Evolutionary conservation across 164 flowering plant species (phyloP), one percentile per base, ranked within the genome.

Genomic region (Liquidambar formosana): DNA sequence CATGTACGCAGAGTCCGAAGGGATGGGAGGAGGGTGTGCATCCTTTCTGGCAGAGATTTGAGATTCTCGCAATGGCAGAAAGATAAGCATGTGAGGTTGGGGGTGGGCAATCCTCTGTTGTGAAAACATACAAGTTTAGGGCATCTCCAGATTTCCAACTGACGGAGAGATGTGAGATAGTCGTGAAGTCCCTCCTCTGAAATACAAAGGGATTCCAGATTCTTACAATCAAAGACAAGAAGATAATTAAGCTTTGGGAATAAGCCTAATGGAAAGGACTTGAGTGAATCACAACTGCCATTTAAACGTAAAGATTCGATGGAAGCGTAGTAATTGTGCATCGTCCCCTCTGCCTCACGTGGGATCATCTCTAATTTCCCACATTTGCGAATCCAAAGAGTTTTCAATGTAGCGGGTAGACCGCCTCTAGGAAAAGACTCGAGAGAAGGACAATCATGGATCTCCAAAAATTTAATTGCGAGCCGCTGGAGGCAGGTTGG

Each of bases 1-100:
- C 5, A 18, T 10, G 71, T 19, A 10, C 4, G 8, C 45, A 73
- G 14, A 0, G 26, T 4, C 47, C 21, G 59, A 11, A 78, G 75
- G 12, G 73, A 62, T 12, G n/a, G n/a, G n/a, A 76, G 41, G 10
- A 67, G 57, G 21, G 25, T 26, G 38, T 71, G 28, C 73, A 74
- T 64, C 11, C 16, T 15, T 12, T 65, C 64, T 1, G 81, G 81
- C 33, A 78, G 60, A 9, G 72, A 49, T 48, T 33, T 66, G 8
- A 76, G 62, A 14, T 70, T 79, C 25, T 27, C 43, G 60, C 79
- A 79, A 27, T 33, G 26, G 14, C 5, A n/a, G 5, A 78, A 4
- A 9, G 11, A 11, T 22, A 78, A 23, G 3, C 25, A 3, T 8
- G 8, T 33, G 11, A 75, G 68, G 11, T 69, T 69, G 15, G 54